phyloP scores from a whole-genome alignment of 495 filamentous ascomycete species.

The Xylaria venustula region DNA sequence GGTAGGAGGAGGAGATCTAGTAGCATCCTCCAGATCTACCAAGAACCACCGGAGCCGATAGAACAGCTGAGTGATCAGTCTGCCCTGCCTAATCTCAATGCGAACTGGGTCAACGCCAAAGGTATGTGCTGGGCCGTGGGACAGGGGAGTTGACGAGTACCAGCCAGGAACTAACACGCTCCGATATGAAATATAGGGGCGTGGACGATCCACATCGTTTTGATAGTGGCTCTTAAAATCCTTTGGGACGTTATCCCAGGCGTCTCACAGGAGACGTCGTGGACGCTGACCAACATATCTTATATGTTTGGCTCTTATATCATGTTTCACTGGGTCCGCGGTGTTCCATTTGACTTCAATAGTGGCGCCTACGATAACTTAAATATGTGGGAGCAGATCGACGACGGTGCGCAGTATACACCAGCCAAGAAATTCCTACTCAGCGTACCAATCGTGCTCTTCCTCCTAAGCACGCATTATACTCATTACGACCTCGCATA shows the following conservation, averaged over 20 bases:
- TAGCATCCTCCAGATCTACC: constrained; percentile 84
- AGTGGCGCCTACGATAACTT: constrained; percentile 98
- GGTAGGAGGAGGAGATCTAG: constrained; percentile 82
- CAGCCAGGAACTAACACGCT: background rate
- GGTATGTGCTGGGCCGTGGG: constrained; percentile 54
- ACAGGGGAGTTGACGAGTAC: background rate
- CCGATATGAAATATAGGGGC: constrained; percentile 60
- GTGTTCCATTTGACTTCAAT: constrained; percentile 98
- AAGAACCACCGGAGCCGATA: constrained; percentile 88
- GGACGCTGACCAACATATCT: constrained; percentile 97
- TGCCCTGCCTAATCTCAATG: constrained; percentile 90
- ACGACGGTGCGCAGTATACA: constrained; percentile 98
- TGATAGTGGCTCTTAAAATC: constrained; percentile 88
- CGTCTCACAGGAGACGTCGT: constrained; percentile 94
- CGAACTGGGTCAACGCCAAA: constrained; percentile 98
- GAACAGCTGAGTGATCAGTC: constrained; percentile 96
- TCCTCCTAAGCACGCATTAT: constrained; percentile 96
- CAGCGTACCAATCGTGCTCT: constrained; percentile 88
- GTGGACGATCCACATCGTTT: constrained; percentile 93
- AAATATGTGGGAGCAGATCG: constrained; percentile 99
- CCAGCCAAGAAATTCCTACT: constrained; percentile 97
- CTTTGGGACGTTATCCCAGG: constrained; percentile 93
- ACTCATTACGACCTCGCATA: constrained; percentile 96
- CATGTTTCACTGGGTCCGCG: constrained; percentile 99
- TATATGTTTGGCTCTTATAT: constrained; percentile 99